phyloP scores from a whole-genome alignment of 2,329 filamentous ascomycete genomes.

The Polychaeton citri region DNA sequence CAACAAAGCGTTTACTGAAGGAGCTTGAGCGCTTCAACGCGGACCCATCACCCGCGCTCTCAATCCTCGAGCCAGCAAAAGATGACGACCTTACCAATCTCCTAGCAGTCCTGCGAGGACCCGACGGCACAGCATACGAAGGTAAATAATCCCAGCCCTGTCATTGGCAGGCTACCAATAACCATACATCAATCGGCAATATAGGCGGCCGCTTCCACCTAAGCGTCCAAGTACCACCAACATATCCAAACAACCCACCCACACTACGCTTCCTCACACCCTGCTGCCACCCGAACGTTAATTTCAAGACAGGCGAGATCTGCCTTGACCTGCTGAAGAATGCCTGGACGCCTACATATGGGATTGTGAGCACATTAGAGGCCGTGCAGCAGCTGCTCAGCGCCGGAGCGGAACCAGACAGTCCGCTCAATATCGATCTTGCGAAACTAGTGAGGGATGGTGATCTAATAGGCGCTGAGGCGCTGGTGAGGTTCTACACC shows the following conservation, averaged over 20 bases:
- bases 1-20: slow-evolving; percentile 46
- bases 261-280: slow-evolving; percentile 69
- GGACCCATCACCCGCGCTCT: slow-evolving; percentile 42
- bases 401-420: slow-evolving; percentile 51
- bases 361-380: slow-evolving; percentile 59
- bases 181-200: background rate
- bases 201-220: slow-evolving; percentile 71
- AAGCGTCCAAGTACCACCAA: slow-evolving; percentile 57
- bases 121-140: slow-evolving; percentile 46
- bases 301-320: slow-evolving; percentile 69
- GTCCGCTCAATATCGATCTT: slow-evolving; percentile 66
- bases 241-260: slow-evolving; percentile 70
- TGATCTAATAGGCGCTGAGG: slow-evolving; percentile 54
- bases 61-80: slow-evolving; percentile 42
- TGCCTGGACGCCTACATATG: slow-evolving; percentile 77
- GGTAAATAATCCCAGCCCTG: no score
- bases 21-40: slow-evolving; percentile 46
- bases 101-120: slow-evolving; percentile 48
- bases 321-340: slow-evolving; percentile 74
- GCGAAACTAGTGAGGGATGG: slow-evolving; percentile 57
- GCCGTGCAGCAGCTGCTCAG: slow-evolving; percentile 58
- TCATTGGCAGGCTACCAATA: background rate
- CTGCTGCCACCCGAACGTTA: slow-evolving; percentile 73
- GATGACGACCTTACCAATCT: slow-evolving; percentile 47
- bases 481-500: slow-evolving; percentile 60